Conservation (phyloP, 257 asterid species). For the Scutellaria galericulata region DNA sequence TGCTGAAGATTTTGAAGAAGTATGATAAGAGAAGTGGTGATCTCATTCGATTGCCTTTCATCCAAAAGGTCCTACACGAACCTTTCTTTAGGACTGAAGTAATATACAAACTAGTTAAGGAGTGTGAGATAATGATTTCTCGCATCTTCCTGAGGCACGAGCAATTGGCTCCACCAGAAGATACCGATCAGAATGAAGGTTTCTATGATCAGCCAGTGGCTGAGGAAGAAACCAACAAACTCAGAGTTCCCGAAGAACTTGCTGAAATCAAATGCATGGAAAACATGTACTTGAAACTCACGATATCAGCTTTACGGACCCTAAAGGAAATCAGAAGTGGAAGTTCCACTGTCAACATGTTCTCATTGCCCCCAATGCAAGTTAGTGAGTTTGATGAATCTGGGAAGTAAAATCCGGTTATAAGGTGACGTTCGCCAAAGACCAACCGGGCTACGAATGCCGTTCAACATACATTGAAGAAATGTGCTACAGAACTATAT, state of each 20-base stretch:
- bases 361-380: constrained; percentile 75
- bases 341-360: constrained; percentile 67
- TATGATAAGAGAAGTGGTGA: constrained; percentile 76
- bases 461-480: background rate
- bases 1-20: constrained; percentile 80
- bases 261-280: constrained; percentile 63
- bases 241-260: constrained; percentile 59
- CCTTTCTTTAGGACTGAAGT: constrained; percentile 69
- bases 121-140: constrained; percentile 65
- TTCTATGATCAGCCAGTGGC: constrained; percentile 26
- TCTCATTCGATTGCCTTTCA: constrained; percentile 65
- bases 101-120: constrained; percentile 60
- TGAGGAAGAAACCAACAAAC: constrained; percentile 34
- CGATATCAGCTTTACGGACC: constrained; percentile 61
- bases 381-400: constrained; percentile 41
- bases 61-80: constrained; percentile 64
- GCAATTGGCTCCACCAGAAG: constrained; percentile 47
- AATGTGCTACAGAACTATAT: background rate
- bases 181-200: constrained; percentile 38
- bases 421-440: constrained; percentile 40
- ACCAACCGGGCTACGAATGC: background rate
- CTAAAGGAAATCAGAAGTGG: constrained; percentile 66
- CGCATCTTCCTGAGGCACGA: constrained; percentile 57
- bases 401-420: constrained; percentile 40
- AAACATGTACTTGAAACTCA: constrained; percentile 62